These are phyloP conservation scores for Onygenales sp. DNA, from an alignment of 2,329 filamentous ascomycete species.

Conservation along the genomic window DNA sequence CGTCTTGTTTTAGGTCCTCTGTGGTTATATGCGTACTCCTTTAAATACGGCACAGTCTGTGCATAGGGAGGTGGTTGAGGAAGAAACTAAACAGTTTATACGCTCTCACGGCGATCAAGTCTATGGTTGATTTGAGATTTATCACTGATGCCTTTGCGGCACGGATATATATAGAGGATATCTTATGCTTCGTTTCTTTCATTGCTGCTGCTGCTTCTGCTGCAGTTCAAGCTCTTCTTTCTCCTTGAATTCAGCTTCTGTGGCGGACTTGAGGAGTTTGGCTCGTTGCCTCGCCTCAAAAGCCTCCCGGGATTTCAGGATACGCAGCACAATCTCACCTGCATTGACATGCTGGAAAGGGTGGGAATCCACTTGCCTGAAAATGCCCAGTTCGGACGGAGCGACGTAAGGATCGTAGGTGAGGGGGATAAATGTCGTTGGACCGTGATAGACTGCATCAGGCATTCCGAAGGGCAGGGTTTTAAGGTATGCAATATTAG, in stretches of 20 bases:
- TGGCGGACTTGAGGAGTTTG: conserved; percentile 77
- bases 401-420: conserved; percentile 74
- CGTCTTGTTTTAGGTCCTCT: no score
- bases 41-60: no score
- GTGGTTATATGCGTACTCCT: no score
- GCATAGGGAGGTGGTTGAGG: no score
- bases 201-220: not conserved
- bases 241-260: conserved; percentile 57
- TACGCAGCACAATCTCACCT: conserved; percentile 80
- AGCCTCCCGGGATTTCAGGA: conserved; percentile 72
- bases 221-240: conserved; percentile 41
- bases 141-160: no score
- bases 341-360: conserved; percentile 82
- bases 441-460: conserved; percentile 86
- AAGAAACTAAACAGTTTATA: no score
- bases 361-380: conserved; percentile 67
- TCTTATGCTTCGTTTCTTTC: not conserved
- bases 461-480: conserved; percentile 65
- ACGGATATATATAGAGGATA: no score
- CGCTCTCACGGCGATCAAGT: not conserved
- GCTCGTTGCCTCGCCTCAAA: conserved; percentile 87
- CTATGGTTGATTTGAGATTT: not conserved
- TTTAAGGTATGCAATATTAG: conserved; percentile 67
- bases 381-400: conserved; percentile 74
- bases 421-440: conserved; percentile 73